phyloP scores from a whole-genome alignment of 1,284 basidiomycete species.

The Apiotrichum mycotoxinovorans region DNA sequence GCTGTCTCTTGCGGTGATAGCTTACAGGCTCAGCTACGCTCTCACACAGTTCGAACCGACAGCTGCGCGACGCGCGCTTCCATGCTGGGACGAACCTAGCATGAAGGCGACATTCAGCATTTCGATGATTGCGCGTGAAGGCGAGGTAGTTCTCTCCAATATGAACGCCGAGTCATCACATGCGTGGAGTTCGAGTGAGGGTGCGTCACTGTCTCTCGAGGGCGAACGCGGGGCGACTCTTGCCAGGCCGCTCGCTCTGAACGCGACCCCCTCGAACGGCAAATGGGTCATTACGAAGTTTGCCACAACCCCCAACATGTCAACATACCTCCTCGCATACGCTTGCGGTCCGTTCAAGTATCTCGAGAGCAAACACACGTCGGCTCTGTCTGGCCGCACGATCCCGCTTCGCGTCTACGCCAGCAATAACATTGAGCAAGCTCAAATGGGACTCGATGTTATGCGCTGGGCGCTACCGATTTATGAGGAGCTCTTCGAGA shows the following conservation, averaged over 20 bases:
- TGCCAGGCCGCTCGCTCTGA: constrained; percentile 9
- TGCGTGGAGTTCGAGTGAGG: constrained; percentile 36
- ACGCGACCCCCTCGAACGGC: constrained; percentile 27
- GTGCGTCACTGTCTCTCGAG: not conserved
- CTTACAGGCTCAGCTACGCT: constrained; percentile 55
- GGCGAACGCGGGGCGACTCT: too few species aligned
- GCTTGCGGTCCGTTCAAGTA: constrained; percentile 78
- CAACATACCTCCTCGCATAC: constrained; percentile 84
- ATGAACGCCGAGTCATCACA: constrained; percentile 67
- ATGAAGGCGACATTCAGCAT: constrained; percentile 82
- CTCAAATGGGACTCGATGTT: constrained; percentile 71
- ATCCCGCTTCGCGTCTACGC: constrained; percentile 83
- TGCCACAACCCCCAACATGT: constrained; percentile 72
- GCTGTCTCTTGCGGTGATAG: not conserved
- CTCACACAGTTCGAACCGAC: constrained; percentile 84
- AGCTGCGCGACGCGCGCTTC: constrained; percentile 74
- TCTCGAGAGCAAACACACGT: constrained; percentile 70
- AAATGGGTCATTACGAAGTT: constrained; percentile 75
- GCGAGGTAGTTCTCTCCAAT: constrained; percentile 67
- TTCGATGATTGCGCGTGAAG: constrained; percentile 71
- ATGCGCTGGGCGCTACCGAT: constrained; percentile 78
- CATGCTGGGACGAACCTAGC: constrained; percentile 85
- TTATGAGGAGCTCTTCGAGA: constrained; percentile 86
- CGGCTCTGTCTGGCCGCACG: constrained; percentile 73
- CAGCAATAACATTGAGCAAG: constrained; percentile 74